A percentile compares a stretch with the other conserved stretches of the same genome.
phyloP scores from a whole-genome alignment of 2,329 filamentous ascomycete species.

The Epichloe gansuensis region DNA sequence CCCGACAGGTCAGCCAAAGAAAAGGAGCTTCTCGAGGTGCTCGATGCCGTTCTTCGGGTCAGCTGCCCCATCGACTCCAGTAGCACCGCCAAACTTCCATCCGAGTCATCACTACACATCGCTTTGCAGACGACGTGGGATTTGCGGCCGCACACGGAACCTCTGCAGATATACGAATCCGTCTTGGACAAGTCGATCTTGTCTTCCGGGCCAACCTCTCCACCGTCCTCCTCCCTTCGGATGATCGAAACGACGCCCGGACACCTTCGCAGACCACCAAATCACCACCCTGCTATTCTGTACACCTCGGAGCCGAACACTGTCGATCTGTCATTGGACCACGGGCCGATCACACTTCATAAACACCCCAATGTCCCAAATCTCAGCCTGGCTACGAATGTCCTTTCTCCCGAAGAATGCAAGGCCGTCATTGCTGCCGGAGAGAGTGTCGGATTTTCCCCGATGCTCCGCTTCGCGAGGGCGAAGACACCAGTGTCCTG shows the following conservation, averaged over 20 bases:
- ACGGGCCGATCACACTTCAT: constrained; percentile 38
- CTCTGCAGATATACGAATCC: constrained; percentile 39
- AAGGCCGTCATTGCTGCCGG: constrained; percentile 53
- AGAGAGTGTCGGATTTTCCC: constrained; percentile 52
- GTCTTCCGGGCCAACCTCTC: constrained; percentile 21
- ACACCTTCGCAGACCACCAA: constrained; percentile 51
- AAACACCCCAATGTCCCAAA: constrained; percentile 51
- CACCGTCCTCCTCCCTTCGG: constrained; percentile 25
- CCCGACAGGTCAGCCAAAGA: constrained; percentile 32
- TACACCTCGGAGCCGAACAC: constrained; percentile 48
- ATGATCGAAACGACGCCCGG: constrained; percentile 52
- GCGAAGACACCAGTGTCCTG: constrained; percentile 51
- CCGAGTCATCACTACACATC: constrained; percentile 33
- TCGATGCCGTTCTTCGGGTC: constrained; percentile 53
- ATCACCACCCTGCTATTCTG: constrained; percentile 53
- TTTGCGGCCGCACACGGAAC: constrained; percentile 30
- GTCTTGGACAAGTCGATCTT: constrained; percentile 48
- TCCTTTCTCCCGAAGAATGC: constrained; percentile 51
- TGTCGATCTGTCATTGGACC: constrained; percentile 34
- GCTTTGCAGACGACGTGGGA: constrained; percentile 51
- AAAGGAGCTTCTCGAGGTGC: constrained; percentile 43
- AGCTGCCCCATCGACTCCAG: constrained; percentile 46
- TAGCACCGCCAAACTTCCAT: constrained; percentile 21
- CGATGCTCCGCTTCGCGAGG: constrained; percentile 54
- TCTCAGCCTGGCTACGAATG: constrained; percentile 45